Evolutionary conservation across 2,329 filamentous ascomycete genomes (phyloP).

Genomic region (Arthrobotrys musiformis): DNA sequence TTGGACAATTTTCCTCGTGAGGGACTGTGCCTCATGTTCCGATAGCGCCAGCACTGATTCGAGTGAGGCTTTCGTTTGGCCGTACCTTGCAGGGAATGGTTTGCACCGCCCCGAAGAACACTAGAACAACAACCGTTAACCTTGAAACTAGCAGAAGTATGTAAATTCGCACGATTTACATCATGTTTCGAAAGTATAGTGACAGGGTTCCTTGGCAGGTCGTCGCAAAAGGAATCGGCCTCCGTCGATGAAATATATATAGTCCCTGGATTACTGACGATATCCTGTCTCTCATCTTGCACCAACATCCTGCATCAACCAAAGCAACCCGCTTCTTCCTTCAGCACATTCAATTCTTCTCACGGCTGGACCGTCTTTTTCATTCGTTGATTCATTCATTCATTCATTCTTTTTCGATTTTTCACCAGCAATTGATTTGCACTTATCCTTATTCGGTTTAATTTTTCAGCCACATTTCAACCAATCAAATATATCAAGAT

Average conservation of each 20-base stretch:
- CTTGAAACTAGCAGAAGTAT: background rate
- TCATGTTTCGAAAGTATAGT: background rate
- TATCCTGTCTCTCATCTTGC: background rate
- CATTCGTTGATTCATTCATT: background rate
- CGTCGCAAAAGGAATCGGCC: background rate
- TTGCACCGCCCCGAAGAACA: background rate
- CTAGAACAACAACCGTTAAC: background rate
- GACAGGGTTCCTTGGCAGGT: background rate
- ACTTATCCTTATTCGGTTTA: background rate
- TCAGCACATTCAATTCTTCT: conserved; percentile 2
- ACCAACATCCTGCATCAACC: conserved; percentile 1
- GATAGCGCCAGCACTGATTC: background rate
- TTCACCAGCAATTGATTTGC: conserved; percentile 25
- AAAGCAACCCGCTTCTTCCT: background rate
- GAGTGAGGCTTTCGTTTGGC: background rate
- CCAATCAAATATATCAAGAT: background rate
- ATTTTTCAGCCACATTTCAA: background rate
- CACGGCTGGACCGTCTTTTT: conserved; percentile 23
- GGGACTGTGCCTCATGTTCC: background rate
- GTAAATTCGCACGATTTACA: background rate
- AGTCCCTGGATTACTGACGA: background rate
- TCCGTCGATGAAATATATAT: background rate
- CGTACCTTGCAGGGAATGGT: background rate
- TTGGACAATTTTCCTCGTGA: background rate
- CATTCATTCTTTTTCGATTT: background rate